Evolutionary conservation across 495 filamentous ascomycete genomes (phyloP), one percentile per base, ranked within the genome.

Genomic region (Neurospora sp.): DNA sequence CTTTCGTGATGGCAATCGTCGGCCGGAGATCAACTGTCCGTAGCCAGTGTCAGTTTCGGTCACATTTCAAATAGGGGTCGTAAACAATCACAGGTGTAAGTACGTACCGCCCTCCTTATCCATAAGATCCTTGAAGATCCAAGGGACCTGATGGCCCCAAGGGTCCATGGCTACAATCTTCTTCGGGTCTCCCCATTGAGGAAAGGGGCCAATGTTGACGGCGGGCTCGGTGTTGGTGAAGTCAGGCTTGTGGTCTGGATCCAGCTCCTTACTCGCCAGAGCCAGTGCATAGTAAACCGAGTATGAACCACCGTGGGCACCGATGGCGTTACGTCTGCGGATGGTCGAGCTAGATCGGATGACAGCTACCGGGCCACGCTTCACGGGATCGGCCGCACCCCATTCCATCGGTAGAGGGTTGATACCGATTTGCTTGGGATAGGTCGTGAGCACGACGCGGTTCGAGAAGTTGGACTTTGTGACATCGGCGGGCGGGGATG

Each of bases 141-240:
- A 95, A 18, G 95, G 94, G 6, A 92, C 90, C 74, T 97, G 85
- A 82, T 99, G 96, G 7, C 96, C 96, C 76, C 90, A 91, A 8
- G 96, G 96, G 81, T 99, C 96, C 93, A 99, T 97, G 38, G 96
- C 92, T 35, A 99, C 96, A 74, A 99, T 98, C 85, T 97, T 98
- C 78, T 92, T 95, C 79, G 90, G 88, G 80, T 98, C 93, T 31
- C 85, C 86, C 96, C 96, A 99, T 80, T 94, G 89, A 23, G 92
- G 89, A 79, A 97, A 97, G 41, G 91, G 93, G 0, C 94, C 93
- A 79, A 98, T 92, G 71, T 91, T 88, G 71, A 89, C 94, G 4
- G 94, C 94, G 12, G 96, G 96, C 78, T 98, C 92, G 16, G 92
- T 96, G 84, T 98, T 97, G 74, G 92, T 95, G 82, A 97, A 94